Conservation (phyloP, 305 asterid species). For the Fraxinus albicans region DNA sequence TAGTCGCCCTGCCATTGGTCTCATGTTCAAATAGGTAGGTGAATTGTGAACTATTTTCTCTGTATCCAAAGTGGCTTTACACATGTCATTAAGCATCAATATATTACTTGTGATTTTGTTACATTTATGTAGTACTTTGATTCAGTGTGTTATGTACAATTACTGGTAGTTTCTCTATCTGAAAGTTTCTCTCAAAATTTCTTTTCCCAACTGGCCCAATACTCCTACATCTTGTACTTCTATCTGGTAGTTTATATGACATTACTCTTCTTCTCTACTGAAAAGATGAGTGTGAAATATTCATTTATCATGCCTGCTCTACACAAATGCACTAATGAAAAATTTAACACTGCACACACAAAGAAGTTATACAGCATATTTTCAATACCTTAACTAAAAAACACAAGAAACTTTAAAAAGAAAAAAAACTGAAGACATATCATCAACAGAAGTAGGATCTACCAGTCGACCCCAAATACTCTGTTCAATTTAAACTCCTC, state of each 20-base stretch:
- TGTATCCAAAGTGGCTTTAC: not conserved
- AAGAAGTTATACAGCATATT: too few species aligned
- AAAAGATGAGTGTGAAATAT: not conserved
- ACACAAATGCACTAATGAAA: not conserved
- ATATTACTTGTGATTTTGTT: not conserved
- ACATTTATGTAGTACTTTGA: not conserved
- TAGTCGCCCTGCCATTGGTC: slow-evolving; percentile 84
- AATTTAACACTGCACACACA: too few species aligned
- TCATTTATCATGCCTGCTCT: not conserved
- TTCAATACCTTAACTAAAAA: too few species aligned
- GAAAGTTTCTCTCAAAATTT: not conserved
- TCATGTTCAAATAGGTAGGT: slow-evolving; percentile 81
- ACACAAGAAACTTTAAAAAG: too few species aligned
- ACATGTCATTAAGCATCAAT: not conserved
- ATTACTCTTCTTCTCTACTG: not conserved
- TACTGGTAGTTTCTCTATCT: not conserved
- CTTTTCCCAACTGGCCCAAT: not conserved
- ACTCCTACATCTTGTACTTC: not conserved
- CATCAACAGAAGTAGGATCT: too few species aligned
- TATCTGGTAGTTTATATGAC: not conserved
- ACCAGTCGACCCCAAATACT: too few species aligned
- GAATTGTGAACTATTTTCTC: not conserved
- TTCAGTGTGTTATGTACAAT: not conserved
- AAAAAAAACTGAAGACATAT: too few species aligned
- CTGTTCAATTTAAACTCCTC: too few species aligned